Evolutionary conservation across 306 rosid species (phyloP).

Genomic region (Casuarina cunninghamiana): DNA sequence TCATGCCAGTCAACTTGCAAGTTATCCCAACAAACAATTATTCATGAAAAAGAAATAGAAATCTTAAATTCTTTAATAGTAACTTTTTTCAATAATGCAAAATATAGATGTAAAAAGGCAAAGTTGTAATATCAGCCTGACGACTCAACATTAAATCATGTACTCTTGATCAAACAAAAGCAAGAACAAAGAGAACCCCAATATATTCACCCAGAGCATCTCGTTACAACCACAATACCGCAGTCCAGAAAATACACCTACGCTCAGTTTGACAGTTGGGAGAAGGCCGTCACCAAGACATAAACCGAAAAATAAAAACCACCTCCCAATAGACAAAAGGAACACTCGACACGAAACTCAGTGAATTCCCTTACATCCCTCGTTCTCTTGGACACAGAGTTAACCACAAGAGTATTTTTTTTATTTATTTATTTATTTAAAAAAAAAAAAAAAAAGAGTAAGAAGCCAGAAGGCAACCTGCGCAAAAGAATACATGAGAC

Average conservation of each 20-base stretch:
- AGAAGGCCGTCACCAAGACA: not conserved
- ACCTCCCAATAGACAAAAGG: not conserved
- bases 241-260: not conserved
- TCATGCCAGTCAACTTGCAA: not conserved
- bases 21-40: not conserved
- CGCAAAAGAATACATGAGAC: conserved; percentile 79
- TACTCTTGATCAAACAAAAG: too few species aligned
- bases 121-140: not conserved
- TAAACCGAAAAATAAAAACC: conserved; percentile 3
- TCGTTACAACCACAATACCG: not conserved
- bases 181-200: too few species aligned
- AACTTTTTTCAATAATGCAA: not conserved
- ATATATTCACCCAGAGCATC: not conserved
- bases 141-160: not conserved
- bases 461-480: conserved; percentile 44
- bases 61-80: not conserved
- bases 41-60: not conserved
- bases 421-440: not conserved
- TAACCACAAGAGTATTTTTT: not conserved
- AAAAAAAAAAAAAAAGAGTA: conserved; percentile 2
- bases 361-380: not conserved
- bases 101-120: not conserved
- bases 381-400: not conserved
- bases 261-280: not conserved
- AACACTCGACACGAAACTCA: not conserved